Percentiles rank a stretch among this genome's conserved stretches.
Conservation (phyloP, 169 alveolate genomes). For the Plasmodium cynomolgi region DNA sequence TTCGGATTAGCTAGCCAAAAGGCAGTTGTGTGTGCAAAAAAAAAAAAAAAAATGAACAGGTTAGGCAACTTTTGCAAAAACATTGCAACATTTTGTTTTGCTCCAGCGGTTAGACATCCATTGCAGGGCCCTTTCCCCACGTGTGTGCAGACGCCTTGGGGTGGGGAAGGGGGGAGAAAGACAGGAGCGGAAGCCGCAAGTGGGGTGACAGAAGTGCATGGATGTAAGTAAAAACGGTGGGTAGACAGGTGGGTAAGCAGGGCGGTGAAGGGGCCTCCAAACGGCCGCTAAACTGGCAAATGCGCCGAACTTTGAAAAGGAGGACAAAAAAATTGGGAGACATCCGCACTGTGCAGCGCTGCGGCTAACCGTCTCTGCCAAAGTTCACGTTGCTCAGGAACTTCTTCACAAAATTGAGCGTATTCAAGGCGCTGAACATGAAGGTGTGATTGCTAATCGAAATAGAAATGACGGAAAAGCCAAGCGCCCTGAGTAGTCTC, state of each 20-base stretch:
- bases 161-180: neutral
- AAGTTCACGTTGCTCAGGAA: conserved; percentile 21
- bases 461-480: conserved; percentile 32
- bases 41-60: conserved; percentile 4
- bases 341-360: neutral
- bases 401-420: conserved; percentile 8
- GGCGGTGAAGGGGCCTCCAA: neutral
- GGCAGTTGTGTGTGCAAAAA: conserved; percentile 11
- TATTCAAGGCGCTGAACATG: conserved; percentile 43
- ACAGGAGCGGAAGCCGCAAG: neutral
- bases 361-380: neutral
- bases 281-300: neutral
- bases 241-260: neutral
- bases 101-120: neutral
- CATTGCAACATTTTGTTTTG: neutral
- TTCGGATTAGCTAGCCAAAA: neutral
- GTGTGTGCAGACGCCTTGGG: neutral
- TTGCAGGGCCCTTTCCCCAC: neutral
- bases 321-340: neutral
- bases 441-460: conserved; percentile 55
- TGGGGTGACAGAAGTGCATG: neutral
- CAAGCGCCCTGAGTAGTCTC: conserved; percentile 50
- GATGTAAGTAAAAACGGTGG: neutral
- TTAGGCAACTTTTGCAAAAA: neutral
- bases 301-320: neutral